These are phyloP conservation scores for Acer campestre DNA, from an alignment of 345 rosid genomes.

Conservation along the genomic window DNA sequence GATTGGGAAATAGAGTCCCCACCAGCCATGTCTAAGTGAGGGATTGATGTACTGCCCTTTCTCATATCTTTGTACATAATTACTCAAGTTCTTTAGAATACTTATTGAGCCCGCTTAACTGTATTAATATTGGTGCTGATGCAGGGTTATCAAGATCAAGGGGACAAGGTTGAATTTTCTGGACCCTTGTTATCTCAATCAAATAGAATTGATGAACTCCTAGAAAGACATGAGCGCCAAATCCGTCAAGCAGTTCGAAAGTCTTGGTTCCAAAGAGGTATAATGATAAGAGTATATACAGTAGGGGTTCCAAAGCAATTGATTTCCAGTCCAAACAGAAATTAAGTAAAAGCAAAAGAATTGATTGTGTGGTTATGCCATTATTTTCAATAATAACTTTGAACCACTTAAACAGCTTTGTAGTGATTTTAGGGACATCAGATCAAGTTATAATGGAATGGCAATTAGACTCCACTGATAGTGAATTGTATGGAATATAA, in stretches of 20 bases:
- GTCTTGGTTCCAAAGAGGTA: slow-evolving; percentile 95
- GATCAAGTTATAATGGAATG: neutral
- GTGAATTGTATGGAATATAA: neutral
- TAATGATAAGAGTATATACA: neutral
- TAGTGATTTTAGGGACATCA: neutral
- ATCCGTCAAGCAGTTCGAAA: slow-evolving; percentile 82
- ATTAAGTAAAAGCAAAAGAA: neutral
- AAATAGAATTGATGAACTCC: slow-evolving; percentile 69
- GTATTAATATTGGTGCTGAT: slow-evolving; percentile 4
- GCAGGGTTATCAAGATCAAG: slow-evolving; percentile 67
- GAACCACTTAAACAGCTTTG: neutral
- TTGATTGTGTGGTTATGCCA: slow-evolving; percentile 3
- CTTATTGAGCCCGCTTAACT: neutral
- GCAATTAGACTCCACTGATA: neutral
- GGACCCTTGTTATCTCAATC: slow-evolving; percentile 85
- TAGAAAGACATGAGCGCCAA: slow-evolving; percentile 75
- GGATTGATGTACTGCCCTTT: neutral
- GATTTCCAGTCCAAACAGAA: slow-evolving; percentile 1
- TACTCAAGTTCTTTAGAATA: neutral
- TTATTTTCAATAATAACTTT: slow-evolving; percentile 18
- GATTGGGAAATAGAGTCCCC: neutral
- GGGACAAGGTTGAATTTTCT: slow-evolving; percentile 81
- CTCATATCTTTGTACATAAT: neutral
- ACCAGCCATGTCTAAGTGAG: neutral
- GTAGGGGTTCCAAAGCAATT: neutral